Conservation (phyloP, 768 basidiomycete genomes). For the Asterophora lycoperdoides region DNA sequence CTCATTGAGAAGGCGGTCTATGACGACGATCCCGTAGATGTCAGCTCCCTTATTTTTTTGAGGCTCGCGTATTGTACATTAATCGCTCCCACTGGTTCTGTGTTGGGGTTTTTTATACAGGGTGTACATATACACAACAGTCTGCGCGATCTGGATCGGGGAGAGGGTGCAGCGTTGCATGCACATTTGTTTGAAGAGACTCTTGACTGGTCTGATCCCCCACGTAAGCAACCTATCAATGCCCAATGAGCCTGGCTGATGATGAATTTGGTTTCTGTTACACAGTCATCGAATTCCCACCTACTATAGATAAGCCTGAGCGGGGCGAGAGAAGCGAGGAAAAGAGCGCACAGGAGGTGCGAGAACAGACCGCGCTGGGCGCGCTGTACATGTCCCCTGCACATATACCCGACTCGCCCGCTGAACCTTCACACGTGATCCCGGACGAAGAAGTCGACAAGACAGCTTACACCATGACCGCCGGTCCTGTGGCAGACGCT, state of each 20-base stretch:
- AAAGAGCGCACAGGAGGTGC: slow-evolving; percentile 64
- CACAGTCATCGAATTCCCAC: slow-evolving; percentile 61
- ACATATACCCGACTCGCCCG: slow-evolving; percentile 76
- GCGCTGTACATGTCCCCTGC: slow-evolving; percentile 67
- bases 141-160: slow-evolving; percentile 82
- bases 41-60: slow-evolving; percentile 54
- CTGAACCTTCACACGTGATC: slow-evolving; percentile 57
- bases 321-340: slow-evolving; percentile 71
- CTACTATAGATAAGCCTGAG: slow-evolving; percentile 45
- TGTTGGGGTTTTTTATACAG: slow-evolving; percentile 45
- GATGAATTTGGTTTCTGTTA: slow-evolving; percentile 6
- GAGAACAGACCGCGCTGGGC: slow-evolving; percentile 72
- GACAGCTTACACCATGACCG: slow-evolving; percentile 60
- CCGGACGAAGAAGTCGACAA: slow-evolving; percentile 68
- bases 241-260: neutral
- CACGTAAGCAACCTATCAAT: slow-evolving; percentile 52
- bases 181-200: slow-evolving; percentile 81
- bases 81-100: slow-evolving; percentile 37
- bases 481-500: slow-evolving; percentile 62
- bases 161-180: slow-evolving; percentile 82
- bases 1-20: slow-evolving; percentile 84
- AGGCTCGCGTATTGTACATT: slow-evolving; percentile 45
- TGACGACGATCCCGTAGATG: slow-evolving; percentile 85
- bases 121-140: slow-evolving; percentile 66
- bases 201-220: slow-evolving; percentile 81